Evolutionary conservation across 441 rosid genomes (phyloP).

Genomic region (Gossypium davidsonii): DNA sequence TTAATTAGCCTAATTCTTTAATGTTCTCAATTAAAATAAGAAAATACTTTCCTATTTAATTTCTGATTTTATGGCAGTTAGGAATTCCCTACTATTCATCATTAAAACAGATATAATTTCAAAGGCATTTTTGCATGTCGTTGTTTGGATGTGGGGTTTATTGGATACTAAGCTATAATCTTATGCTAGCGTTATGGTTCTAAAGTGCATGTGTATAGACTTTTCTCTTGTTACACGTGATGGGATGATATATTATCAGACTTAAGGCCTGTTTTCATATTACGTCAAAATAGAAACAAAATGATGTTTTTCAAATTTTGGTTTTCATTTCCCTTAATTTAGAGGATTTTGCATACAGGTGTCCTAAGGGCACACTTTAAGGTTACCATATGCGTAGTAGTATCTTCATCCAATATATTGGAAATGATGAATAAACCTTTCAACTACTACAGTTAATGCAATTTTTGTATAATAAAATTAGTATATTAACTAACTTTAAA

Average conservation of each 20-base stretch:
- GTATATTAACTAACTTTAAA: background rate
- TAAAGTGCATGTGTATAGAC: background rate
- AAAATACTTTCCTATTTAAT: background rate
- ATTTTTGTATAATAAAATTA: background rate
- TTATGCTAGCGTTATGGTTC: background rate
- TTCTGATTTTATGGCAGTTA: background rate
- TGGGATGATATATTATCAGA: background rate
- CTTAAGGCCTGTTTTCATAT: background rate
- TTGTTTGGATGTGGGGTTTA: background rate
- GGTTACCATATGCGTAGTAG: background rate
- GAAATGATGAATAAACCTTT: background rate
- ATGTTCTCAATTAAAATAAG: background rate
- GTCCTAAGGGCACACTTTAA: background rate
- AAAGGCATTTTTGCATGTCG: background rate
- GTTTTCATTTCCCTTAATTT: background rate
- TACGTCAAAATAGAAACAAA: background rate
- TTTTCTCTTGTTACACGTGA: background rate
- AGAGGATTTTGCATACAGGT: background rate
- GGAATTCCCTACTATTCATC: background rate
- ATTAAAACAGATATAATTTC: too few relatives aligned
- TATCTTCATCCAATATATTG: background rate
- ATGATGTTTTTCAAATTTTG: background rate
- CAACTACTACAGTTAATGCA: background rate
- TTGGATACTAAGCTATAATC: background rate
- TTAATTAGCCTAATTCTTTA: background rate